Evolutionary conservation across 345 rosid genomes (phyloP), one percentile per base, ranked within the genome.

Genomic region (Eucalyptus pumila): DNA sequence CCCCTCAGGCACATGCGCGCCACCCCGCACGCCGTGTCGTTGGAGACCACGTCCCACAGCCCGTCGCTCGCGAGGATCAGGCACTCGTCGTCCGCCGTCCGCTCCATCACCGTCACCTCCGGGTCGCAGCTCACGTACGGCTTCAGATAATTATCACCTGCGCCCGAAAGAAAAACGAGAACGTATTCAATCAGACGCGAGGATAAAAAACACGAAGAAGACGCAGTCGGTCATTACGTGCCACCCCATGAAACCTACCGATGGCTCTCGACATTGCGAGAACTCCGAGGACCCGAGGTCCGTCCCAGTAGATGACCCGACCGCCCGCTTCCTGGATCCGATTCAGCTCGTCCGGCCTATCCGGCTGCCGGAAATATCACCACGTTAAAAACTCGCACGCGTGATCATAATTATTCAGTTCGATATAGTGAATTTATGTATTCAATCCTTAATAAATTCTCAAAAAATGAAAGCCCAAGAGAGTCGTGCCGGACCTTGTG

Each of bases 191-290:
- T 72, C 11, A 19, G 42, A 40, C 12, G 47, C 45, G 2, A 40
- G 14, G 4, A 76, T 13, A 1, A 10, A 40, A 40, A 67, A 67
- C 42, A 23, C 23, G 85, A 40, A 76, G 47, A 76, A 21, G 3
- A 76, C 27, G 13, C 62, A 40, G 15, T 11, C 16, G 8, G 11
- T 40, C 27, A 37, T 76, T 2, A 21, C 42, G 85, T 26, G 85
- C 85, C 85, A 40, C 85, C 85, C 10, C 16, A 76, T 21, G 85
- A 40, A 11, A 52, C 90, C 89, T 92, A 95, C 99, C 99, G 11
- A 97, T 98, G 13, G 99, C 97, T 90, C 99, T 93, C 3, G 99
- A 97, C 99, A 95, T 97, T 19, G 99, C 98, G 87, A 97, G 90
- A 26, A 97, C 96, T 11, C 99, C 99, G 1, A 93, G 93, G 2